Percentiles rank a stretch among this genome's conserved stretches.
phyloP scores from a whole-genome alignment of 2,329 filamentous ascomycete genomes.

The Fusarium tuaranense region DNA sequence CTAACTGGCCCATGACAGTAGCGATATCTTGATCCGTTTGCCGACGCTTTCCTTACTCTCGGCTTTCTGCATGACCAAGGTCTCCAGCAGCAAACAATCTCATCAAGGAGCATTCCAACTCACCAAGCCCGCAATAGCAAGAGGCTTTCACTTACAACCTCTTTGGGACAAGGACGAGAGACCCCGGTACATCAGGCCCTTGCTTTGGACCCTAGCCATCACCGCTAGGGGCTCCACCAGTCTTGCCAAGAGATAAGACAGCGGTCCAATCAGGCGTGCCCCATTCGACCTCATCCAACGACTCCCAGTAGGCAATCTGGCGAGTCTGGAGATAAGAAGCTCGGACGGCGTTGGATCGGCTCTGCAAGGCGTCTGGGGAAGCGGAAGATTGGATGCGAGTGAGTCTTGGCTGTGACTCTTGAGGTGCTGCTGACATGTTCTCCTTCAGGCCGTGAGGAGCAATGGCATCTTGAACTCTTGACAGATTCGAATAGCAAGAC shows the following conservation, averaged over 20 bases:
- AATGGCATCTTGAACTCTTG: not conserved
- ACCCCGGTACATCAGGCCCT: constrained; percentile 12
- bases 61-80: not conserved
- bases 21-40: not conserved
- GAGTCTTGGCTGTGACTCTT: constrained; percentile 5
- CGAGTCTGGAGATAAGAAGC: constrained; percentile 37
- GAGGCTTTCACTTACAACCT: not conserved
- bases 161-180: constrained; percentile 24
- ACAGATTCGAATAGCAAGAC: not conserved
- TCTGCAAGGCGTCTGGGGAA: constrained; percentile 37
- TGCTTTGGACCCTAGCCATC: constrained; percentile 23
- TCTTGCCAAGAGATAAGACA: constrained; percentile 47
- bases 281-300: constrained; percentile 30
- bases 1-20: not conserved
- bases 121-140: constrained; percentile 8
- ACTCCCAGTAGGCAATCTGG: constrained; percentile 24
- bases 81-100: not conserved
- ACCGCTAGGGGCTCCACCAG: constrained; percentile 34
- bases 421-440: not conserved
- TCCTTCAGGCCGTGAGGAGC: not conserved
- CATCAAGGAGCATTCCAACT: not conserved
- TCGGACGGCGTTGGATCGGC: constrained; percentile 21
- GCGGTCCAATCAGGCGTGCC: constrained; percentile 40
- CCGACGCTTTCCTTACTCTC: not conserved
- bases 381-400: constrained; percentile 19